Evolutionary conservation across 2,329 filamentous ascomycete genomes (phyloP), one percentile per base, ranked within the genome.

Genomic region (Monilinia laxa): DNA sequence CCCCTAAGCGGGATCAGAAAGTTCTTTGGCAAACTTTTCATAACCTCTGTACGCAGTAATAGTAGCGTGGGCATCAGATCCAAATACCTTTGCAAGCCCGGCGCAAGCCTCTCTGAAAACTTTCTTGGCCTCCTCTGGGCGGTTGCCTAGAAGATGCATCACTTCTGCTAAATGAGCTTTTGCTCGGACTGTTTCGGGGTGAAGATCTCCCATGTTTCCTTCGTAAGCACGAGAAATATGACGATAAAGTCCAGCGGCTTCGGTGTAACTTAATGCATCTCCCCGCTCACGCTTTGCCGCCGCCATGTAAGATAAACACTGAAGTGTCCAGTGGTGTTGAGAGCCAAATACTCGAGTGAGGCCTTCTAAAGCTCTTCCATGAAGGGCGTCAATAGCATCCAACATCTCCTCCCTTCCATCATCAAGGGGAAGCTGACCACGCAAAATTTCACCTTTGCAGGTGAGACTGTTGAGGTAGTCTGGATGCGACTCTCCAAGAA

Each of bases 371-470:
- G 72, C 69, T 62, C 69, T 64, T 31, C 65, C 67, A 54, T 73
- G 70, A 4, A 74, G 66, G 18, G 35, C 54, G 7, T 72, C 72
- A 59, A 73, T 73, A 7, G 56, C 57, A 31, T 71, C 67, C 12
- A 73, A 66, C 11, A 59, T 67, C 56, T 71, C 67, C n/a, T 51
- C 53, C 20, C 66, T 67, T 18, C 70, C 68, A 14, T 71, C 57
- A 25, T 64, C 55, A 28, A 58, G 55, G 14, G 70, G 69, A 1
- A 72, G 71, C 45, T 73, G 71, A 1, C 57, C 64, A 7, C 72
- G 68, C 67, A 73, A 60, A 18, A 74, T 73, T 40, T 73, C 71
- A n/a, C 69, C 72, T 67, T 72, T 72, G 67, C 69, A 72, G 5
- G 71, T 74, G 67, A 72, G 69, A 56, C 67, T 70, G 3, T 70